Evolutionary conservation across 2,329 filamentous ascomycete genomes (phyloP), one percentile per base, ranked within the genome.

Genomic region (Tolypocladium nubicola): DNA sequence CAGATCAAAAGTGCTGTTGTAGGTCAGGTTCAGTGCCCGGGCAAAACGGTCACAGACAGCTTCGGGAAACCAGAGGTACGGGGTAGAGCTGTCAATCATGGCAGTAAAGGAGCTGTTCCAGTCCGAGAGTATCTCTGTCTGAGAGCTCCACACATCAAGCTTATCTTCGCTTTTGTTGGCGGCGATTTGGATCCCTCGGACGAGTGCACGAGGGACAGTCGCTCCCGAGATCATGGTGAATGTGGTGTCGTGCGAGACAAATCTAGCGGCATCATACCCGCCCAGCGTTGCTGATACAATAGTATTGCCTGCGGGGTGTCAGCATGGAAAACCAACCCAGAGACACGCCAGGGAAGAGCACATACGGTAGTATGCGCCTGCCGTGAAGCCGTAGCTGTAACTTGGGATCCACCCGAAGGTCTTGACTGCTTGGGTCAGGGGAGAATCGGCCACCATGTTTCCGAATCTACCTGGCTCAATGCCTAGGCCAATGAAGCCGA

Each of bases 341-440:
- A 50, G 21, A 23, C 6, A 16, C 10, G 16, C 10, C 26, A 35
- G 21, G 19, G 3, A 16, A n/a, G 30, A n/a, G 21, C 40, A 16
- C 80, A 68, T 73, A 85, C 85, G 79, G 65, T 90, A 90, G 60
- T 80, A 79, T n/a, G 86, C 86, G 19, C 88, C 88, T 45, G 87
- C 87, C 4, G 88, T 90, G 68, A 86, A 91, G 55, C 85, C 87
- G 67, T 88, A 90, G 47, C 85, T 88, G 60, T 89, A 77, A 67
- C 87, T 90, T 1, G 87, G 84, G 53, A 90, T 87, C 58, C 72
- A 74, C 10, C 80, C 80, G 57, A 79, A 76, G 13, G 77, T 70
- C 65, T 84, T 79, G 49, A 88, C 80, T 55, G 87, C 72, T 65
- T 85, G 70, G 62, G 80, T 72, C 65, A 85, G 65, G 58, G 81